Conservation (phyloP, 2,329 filamentous ascomycete species). For the Neonectria neomacrospora region DNA sequence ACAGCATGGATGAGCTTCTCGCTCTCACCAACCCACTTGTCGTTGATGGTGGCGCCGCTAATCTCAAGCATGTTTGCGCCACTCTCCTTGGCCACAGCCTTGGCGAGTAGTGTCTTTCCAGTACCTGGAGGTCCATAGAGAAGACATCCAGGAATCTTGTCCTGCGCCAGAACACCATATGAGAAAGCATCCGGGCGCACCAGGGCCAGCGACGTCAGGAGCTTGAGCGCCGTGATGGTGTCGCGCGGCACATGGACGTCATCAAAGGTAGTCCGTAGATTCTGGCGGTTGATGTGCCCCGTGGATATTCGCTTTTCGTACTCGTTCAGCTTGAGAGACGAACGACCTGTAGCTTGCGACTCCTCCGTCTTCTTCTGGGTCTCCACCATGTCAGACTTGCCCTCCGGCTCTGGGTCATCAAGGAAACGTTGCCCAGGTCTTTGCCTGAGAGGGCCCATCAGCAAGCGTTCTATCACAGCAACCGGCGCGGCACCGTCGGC, state of each 20-base stretch:
- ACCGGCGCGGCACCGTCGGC: conserved; percentile 35
- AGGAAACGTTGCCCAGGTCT: conserved; percentile 46
- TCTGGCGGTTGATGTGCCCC: conserved; percentile 83
- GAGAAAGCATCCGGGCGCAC: conserved; percentile 93
- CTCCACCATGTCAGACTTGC: conserved; percentile 36
- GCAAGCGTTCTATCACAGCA: conserved; percentile 47
- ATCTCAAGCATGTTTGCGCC: conserved; percentile 85
- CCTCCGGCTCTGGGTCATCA: conserved; percentile 45
- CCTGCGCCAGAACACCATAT: conserved; percentile 91
- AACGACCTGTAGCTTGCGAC: conserved; percentile 41
- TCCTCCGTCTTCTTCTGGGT: conserved; percentile 47
- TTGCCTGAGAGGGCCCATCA: conserved; percentile 49
- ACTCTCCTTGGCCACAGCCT: conserved; percentile 75
- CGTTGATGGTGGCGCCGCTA: conserved; percentile 89
- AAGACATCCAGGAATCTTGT: conserved; percentile 89
- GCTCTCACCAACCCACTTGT: conserved; percentile 95
- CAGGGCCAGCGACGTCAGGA: conserved; percentile 87
- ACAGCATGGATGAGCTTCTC: conserved; percentile 96
- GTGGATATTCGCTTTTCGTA: conserved; percentile 86
- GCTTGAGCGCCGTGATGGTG: conserved; percentile 88
- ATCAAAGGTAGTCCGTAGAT: conserved; percentile 86
- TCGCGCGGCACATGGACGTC: conserved; percentile 86
- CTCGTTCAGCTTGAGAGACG: conserved; percentile 67
- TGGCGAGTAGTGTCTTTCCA: conserved; percentile 76
- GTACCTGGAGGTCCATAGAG: conserved; percentile 90